Conservation (phyloP, 768 basidiomycete genomes). For the Brasilioporus rufonigricans region DNA sequence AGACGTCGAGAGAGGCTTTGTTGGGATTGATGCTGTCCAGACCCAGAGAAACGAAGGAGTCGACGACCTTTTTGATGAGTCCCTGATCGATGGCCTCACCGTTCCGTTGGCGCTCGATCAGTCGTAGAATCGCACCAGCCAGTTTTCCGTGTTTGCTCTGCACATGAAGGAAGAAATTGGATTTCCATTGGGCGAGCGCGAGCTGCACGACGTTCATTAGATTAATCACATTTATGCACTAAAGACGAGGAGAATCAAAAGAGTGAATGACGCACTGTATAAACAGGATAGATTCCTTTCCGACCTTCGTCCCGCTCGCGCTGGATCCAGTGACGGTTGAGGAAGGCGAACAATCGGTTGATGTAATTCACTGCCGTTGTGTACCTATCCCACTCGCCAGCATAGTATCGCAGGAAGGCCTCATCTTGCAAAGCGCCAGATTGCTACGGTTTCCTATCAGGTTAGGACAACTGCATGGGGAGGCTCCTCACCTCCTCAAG, state of each 20-base stretch:
- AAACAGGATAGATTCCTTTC: conserved; percentile 92
- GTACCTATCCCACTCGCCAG: conserved; percentile 91
- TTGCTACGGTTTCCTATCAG: conserved; percentile 44
- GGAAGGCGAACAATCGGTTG: conserved; percentile 94
- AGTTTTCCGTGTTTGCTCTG: conserved; percentile 81
- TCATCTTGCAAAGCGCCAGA: conserved; percentile 83
- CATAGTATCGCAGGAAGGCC: conserved; percentile 86
- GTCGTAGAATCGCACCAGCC: conserved; percentile 79
- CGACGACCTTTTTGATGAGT: conserved; percentile 90
- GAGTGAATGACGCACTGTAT: conserved; percentile 64
- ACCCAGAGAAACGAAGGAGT: conserved; percentile 93
- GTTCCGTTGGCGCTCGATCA: conserved; percentile 92
- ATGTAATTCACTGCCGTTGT: conserved; percentile 97
- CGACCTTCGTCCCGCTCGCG: conserved; percentile 96
- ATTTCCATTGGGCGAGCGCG: conserved; percentile 94
- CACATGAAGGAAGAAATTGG: conserved; percentile 83
- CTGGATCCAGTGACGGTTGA: conserved; percentile 99
- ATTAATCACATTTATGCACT: conserved; percentile 1
- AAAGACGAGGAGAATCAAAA: background rate
- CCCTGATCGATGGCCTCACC: conserved; percentile 93
- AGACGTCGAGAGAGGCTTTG: conserved; percentile 90
- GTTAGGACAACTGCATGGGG: conserved; percentile 18
- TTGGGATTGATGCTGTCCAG: conserved; percentile 89
- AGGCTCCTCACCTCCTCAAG: conserved; percentile 53
- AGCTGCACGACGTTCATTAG: conserved; percentile 46